Evolutionary conservation across 441 rosid genomes (phyloP).

Genomic region (Jatropha podagrica): DNA sequence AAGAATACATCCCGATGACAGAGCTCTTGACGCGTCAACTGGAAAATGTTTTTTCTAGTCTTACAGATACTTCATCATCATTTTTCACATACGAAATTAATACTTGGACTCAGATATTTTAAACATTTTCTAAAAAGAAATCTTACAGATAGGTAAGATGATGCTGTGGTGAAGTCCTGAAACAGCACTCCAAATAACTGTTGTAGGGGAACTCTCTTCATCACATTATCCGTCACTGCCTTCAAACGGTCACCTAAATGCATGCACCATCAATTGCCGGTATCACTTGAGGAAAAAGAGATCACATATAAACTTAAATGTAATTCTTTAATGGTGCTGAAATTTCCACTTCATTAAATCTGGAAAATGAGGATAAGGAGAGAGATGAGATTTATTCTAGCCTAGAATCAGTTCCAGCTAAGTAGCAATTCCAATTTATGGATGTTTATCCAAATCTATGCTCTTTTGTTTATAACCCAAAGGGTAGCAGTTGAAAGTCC

Average conservation of each 20-base stretch:
- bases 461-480: background rate
- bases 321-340: background rate
- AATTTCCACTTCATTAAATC: constrained; percentile 18
- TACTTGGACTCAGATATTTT: background rate
- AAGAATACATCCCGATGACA: background rate
- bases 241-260: constrained; percentile 47
- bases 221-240: constrained; percentile 31
- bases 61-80: background rate
- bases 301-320: background rate
- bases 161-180: constrained; percentile 31
- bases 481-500: background rate
- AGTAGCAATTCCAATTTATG: background rate
- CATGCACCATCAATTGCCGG: constrained; percentile 8
- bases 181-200: constrained; percentile 39
- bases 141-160: constrained; percentile 56
- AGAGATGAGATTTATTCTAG: background rate
- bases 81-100: background rate
- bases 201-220: constrained; percentile 42
- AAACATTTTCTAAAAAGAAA: constrained; percentile 8
- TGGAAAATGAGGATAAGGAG: background rate
- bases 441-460: background rate
- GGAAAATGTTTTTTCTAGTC: background rate
- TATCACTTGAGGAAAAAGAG: background rate
- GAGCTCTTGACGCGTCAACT: background rate
- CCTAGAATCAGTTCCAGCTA: background rate